Conservation (phyloP, 2,329 filamentous ascomycete species). For the Fusarium guadeloupense region DNA sequence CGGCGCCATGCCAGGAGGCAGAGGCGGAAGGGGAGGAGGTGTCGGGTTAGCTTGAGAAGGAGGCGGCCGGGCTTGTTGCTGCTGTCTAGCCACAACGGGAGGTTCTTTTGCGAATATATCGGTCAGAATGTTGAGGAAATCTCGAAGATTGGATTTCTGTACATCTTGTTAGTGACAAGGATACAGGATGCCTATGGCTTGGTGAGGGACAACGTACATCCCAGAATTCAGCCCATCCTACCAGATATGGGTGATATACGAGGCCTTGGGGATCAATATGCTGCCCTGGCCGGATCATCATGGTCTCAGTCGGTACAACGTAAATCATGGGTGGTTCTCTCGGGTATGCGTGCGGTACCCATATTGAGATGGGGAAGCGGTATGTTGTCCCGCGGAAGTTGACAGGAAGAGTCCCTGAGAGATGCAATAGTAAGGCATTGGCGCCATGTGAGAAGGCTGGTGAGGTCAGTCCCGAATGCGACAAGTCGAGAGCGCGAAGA, state of each 20-base stretch:
- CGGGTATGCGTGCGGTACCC: constrained; percentile 92
- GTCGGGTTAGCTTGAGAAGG: constrained; percentile 48
- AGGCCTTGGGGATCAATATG: constrained; percentile 94
- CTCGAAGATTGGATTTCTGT: constrained; percentile 82
- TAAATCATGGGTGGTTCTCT: constrained; percentile 86
- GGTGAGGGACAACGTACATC: constrained; percentile 69
- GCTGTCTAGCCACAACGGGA: constrained; percentile 79
- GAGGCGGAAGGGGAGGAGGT: constrained; percentile 76
- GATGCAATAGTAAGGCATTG: constrained; percentile 85
- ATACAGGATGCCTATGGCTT: not conserved
- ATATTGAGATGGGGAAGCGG: constrained; percentile 89
- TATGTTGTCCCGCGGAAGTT: constrained; percentile 89
- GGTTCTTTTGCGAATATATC: constrained; percentile 95
- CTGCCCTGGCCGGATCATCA: constrained; percentile 90
- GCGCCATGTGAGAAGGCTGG: constrained; percentile 87
- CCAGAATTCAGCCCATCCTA: constrained; percentile 88
- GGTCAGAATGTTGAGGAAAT: constrained; percentile 82
- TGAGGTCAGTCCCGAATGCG: constrained; percentile 16
- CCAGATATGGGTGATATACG: constrained; percentile 94
- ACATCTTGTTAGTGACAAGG: constrained; percentile 5
- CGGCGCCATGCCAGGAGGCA: constrained; percentile 68
- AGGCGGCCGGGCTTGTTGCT: constrained; percentile 53
- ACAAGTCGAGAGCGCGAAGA: not conserved
- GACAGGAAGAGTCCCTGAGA: constrained; percentile 91
- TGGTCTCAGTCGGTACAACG: constrained; percentile 86